Evolutionary conservation across 2,329 filamentous ascomycete genomes (phyloP), one percentile per base, ranked within the genome.

Genomic region (Aspergillus oerlinghausenensis): DNA sequence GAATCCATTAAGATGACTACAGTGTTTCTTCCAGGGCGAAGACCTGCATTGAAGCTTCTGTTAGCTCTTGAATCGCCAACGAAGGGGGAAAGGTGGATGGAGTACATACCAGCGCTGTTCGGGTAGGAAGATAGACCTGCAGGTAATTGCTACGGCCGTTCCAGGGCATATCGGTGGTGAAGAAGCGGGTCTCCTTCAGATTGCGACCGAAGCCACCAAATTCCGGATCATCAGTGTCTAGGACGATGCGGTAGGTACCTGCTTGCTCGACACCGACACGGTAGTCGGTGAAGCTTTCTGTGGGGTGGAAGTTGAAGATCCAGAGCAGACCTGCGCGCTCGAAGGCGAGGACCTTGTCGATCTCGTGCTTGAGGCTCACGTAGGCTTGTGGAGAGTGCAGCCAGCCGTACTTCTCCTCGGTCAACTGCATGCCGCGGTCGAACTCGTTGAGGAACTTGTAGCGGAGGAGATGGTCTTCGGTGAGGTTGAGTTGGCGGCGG

Each of bases 361-460:
- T 80, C 70, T 97, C 92, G 71, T 99, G 87, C 83, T 97, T 99
- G 65, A 97, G 81, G 60, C 89, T 94, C 68, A 99, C 87, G 72
- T 94, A 96, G 0, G 92, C 94, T 75, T 97, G 93, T 0, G 87
- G 78, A 1, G 88, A 79, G 70, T 90, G 86, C 40, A 99, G 81
- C 94, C 94, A 99, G 63, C 92, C 92, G 70, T 93, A 95, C 74
- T 91, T 92, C 59, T 85, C 84, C 74, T 99, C 94, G 0, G 86
- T 86, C 61, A 84, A 80, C 75, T 99, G 94, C 92, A 99, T 97
- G 61, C 87, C 83, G 57, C 86, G 83, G 79, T 99, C 94, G 73
- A 97, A 99, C 65, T 93, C 88, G 78, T 97, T 95, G 63, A 99
- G 84, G 77, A 89, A 95, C 64, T 86, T 83, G 79, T 97, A 99